phyloP scores from a whole-genome alignment of 2,329 filamentous ascomycete genomes.

The Monosporascus sp. region DNA sequence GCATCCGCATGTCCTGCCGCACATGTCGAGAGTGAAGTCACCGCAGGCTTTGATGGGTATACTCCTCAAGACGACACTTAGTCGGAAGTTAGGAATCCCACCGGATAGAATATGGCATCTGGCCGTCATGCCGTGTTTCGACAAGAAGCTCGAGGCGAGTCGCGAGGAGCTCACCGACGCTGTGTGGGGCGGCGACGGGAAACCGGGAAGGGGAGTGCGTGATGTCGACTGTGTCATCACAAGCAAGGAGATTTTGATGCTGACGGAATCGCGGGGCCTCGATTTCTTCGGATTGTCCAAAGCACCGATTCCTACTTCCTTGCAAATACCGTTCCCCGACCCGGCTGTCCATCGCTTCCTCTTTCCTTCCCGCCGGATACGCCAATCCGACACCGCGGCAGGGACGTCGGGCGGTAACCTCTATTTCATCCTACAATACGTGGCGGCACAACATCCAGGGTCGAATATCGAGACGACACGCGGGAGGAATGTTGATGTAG shows the following conservation, averaged over 20 bases:
- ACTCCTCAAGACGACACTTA: constrained; percentile 80
- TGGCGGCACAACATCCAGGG: constrained; percentile 65
- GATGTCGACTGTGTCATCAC: constrained; percentile 99
- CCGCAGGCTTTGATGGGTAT: constrained; percentile 90
- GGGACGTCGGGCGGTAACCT: constrained; percentile 88
- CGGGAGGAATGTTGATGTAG: constrained; percentile 85
- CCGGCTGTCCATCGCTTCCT: constrained; percentile 64
- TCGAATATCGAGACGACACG: constrained; percentile 65
- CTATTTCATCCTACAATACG: constrained; percentile 73
- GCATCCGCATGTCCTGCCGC: constrained; percentile 85
- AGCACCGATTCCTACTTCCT: constrained; percentile 41
- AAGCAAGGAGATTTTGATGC: constrained; percentile 85
- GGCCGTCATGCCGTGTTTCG: constrained; percentile 96
- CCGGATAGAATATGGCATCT: constrained; percentile 88
- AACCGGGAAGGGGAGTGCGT: constrained; percentile 55
- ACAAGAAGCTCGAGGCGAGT: constrained; percentile 97
- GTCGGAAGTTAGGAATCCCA: constrained; percentile 63
- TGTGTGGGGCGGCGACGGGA: constrained; percentile 57
- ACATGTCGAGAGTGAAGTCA: constrained; percentile 87
- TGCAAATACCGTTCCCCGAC: constrained; percentile 65
- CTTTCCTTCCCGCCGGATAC: constrained; percentile 49
- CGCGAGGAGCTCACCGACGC: constrained; percentile 83
- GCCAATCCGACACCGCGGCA: constrained; percentile 47
- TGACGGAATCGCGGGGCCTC: constrained; percentile 75
- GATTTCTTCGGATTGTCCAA: constrained; percentile 69